Evolutionary conservation across 2,329 filamentous ascomycete genomes (phyloP).

Genomic region (Colletotrichum plurivorum): DNA sequence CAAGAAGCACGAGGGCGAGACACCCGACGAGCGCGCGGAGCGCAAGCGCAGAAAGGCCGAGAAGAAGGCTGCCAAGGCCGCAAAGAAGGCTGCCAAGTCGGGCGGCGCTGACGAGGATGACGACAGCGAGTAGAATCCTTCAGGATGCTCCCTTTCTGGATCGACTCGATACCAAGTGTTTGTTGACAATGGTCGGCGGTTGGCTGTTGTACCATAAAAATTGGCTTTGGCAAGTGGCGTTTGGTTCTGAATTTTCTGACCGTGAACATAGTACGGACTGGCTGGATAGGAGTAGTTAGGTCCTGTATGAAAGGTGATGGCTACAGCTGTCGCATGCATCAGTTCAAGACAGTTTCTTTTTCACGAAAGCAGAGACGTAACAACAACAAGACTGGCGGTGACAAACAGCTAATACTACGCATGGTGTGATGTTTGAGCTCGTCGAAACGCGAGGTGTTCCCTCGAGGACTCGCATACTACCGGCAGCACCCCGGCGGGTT

Average conservation of each 20-base stretch:
- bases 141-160: constrained; percentile 35
- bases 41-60: constrained; percentile 72
- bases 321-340: constrained; percentile 30
- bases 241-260: constrained; percentile 33
- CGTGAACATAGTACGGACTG: constrained; percentile 39
- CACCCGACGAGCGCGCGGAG: constrained; percentile 76
- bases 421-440: constrained; percentile 14
- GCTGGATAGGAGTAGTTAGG: constrained; percentile 42
- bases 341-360: constrained; percentile 27
- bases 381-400: constrained; percentile 1
- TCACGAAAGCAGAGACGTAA: constrained; percentile 2
- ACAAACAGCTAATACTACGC: no score
- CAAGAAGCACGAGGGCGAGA: constrained; percentile 88
- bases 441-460: constrained; percentile 26
- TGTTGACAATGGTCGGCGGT: constrained; percentile 40
- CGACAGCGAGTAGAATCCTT: constrained; percentile 63
- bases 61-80: constrained; percentile 71
- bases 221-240: constrained; percentile 43
- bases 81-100: constrained; percentile 67
- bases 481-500: constrained; percentile 22
- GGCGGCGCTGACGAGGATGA: constrained; percentile 61
- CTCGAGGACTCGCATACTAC: constrained; percentile 12
- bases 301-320: constrained; percentile 35
- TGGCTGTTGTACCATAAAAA: constrained; percentile 43
- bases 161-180: constrained; percentile 40